Evolutionary conservation across 2,329 filamentous ascomycete species (phyloP), one percentile per base, ranked within the genome.

Genomic region (Cryphonectria nitschkei): DNA sequence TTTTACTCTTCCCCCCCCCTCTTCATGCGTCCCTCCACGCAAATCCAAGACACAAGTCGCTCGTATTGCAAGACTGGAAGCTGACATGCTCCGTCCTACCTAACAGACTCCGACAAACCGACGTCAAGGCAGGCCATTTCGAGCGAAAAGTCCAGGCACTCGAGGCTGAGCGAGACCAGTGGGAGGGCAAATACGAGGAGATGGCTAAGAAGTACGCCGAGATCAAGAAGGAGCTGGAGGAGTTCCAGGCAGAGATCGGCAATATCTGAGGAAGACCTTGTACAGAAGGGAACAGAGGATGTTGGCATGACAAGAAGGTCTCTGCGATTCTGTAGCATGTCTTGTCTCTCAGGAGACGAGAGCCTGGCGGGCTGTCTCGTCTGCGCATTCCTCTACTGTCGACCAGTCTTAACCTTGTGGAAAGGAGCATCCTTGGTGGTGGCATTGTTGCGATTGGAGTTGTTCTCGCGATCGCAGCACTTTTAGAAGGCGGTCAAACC

Each of bases 141-240:
- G 96, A 99, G 87, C 96, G 96, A 85, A 98, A 98, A 88, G 96
- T 98, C 77, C 94, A 98, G 84, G 95, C 96, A 78, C 91, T 98
- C 80, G 96, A 99, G 86, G 87, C 89, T 80, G 90, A 95, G 82
- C 92, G 93, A 79, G 94, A 98, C 84, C 90, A 95, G 83, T 98
- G 95, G 95, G 96, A 98, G 87, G 82, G 88, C 83, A 98, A 99
- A 88, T 98, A 97, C 86, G 96, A 98, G 85, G 95, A 98, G 83
- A 97, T 97, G 92, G 83, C 91, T 78, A 92, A 95, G 90, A 97
- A 98, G 86, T 92, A 97, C 87, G 84, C 85, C 76, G 82, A 87
- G 70, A 88, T 94, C 77, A 91, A 97, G 88, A 95, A 95, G 88
- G 94, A 98, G 82, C 86, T 98, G 80, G 91, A 97, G 79, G 92